Evolutionary conservation across 306 rosid species (phyloP), one percentile per base, ranked within the genome.

Genomic region (Vicia sativa): DNA sequence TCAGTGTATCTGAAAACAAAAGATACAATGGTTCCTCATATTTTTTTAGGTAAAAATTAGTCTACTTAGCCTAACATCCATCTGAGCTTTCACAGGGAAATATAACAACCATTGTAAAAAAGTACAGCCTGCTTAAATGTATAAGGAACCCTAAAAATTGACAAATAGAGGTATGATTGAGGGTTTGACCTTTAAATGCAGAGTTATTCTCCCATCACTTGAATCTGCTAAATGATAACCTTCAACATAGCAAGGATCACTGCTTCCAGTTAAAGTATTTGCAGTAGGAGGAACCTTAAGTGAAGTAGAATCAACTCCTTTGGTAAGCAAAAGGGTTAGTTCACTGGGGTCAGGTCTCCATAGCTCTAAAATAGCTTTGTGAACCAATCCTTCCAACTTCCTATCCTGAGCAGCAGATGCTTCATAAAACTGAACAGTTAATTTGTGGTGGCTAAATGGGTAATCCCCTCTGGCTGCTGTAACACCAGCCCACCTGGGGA

Each of bases 391-490:
- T 90, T 93, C 99, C 83, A 93, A 79, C 76, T 93, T 93, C 78
- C 99, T 83, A 74, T 93, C 99, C 86, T 93, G 99, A 56, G 99
- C 97, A 63, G 99, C 96, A 85, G 97, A 77, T 72, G 88, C 90
- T 88, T 93, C 99, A 78, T 90, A 93, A 77, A 93, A 90, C 67
- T 90, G 97, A 74, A 90, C 99, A 56, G 97, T 90, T 81, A 93
- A 87, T 81, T 93, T 93, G 82, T 93, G 99, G 84, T 93, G 99
- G 85, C 99, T 93, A 84, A 93, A 93, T 50, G 99, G 99, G 79
- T 93, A 93, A 78, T 93, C 99, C 63, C 97, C 99, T 82, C 97
- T 85, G 75, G 97, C 97, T 67, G 80, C 87, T 74, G 95, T 87
- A 66, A 93, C 96, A 74, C 95, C 97, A 3, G 90, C 76, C 99